Base-by-base conservation (phyloP, 306 rosid genomes). In the Delonix regia region DNA sequence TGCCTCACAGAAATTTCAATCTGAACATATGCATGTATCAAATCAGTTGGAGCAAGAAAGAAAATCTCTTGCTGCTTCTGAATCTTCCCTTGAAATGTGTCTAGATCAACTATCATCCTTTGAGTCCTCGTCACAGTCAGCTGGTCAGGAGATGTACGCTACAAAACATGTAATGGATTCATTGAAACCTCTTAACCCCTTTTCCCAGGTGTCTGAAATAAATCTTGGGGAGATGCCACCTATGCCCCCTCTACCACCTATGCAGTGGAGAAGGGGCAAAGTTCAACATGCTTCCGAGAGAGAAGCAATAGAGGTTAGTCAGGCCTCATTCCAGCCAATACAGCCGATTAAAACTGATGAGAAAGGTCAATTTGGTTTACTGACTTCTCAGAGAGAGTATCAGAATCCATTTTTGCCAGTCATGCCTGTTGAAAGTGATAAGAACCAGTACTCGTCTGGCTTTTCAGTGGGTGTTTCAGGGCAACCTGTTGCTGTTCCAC, bases 201-300 rank as follows among this genome's bases (percentile, higher is more conserved):
- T 76, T 61, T 85, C 89, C 18, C 82, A 74, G 85, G 79, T 76
- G 75, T 72, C 89, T 70, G 85, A 84, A 39, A 85, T 75, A 76
- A 83, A 73, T 82, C 69, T 76, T 67, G 95, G 83, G 75, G 98
- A 88, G 85, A 87, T 89, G 80, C 97, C 99, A 72, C 99, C 99
- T 60, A 83, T 93, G 92, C 99, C 99, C 8, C 99, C 99, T 83
- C 89, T 96, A 41, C 99, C 98, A 12, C 99, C 99, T 62, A 84
- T 96, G 96, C 98, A 96, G 49, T 96, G 99, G 99, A 95, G 99
- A 90, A 84, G 80, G 84, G 93, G 94, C 51, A 93, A 82, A 81
- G 66, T 84, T 83, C 98, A 89, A 44, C 79, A 69, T 73, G 15
- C 86, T 70, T 76, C 84, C 51, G 64, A 47, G 24, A 69, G 76